These are phyloP conservation scores for Diatrype stigma DNA, from an alignment of 2,329 filamentous ascomycete genomes.

Conservation along the genomic window DNA sequence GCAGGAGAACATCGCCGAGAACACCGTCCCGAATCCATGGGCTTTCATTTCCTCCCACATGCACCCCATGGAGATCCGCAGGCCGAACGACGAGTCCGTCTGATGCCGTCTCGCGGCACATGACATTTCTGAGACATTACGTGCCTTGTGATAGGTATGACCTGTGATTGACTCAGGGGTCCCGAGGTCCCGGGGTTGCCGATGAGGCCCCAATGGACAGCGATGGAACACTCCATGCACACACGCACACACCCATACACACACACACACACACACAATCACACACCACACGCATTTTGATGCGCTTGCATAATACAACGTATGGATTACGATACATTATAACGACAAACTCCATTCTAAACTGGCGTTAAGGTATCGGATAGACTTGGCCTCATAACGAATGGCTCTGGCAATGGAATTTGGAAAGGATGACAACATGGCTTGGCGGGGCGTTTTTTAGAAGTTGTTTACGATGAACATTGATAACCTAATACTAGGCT, in stretches of 20 bases:
- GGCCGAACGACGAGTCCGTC: constrained; percentile 14
- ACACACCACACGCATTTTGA: neutral
- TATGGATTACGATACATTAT: neutral
- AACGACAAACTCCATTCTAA: neutral
- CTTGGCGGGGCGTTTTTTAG: neutral
- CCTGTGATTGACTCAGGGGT: too few relatives aligned
- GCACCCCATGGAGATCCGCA: constrained; percentile 18
- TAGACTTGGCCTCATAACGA: neutral
- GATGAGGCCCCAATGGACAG: neutral
- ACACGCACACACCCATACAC: too few relatives aligned
- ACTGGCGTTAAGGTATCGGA: neutral
- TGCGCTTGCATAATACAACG: neutral
- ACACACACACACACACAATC: too few relatives aligned
- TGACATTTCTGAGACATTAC: neutral
- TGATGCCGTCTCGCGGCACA: constrained; percentile 4
- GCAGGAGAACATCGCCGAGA: too few relatives aligned
- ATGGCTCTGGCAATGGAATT: neutral
- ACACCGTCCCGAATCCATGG: constrained; percentile 17
- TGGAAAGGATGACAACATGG: neutral
- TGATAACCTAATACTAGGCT: neutral
- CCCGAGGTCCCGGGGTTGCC: too few relatives aligned
- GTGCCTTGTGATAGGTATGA: too few relatives aligned
- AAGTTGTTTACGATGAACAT: neutral
- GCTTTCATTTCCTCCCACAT: constrained; percentile 25
- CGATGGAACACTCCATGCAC: neutral